Evolutionary conservation across 169 alveolate genomes (phyloP), one percentile per base, ranked within the genome.

Genomic region (Eimeria tenella): DNA sequence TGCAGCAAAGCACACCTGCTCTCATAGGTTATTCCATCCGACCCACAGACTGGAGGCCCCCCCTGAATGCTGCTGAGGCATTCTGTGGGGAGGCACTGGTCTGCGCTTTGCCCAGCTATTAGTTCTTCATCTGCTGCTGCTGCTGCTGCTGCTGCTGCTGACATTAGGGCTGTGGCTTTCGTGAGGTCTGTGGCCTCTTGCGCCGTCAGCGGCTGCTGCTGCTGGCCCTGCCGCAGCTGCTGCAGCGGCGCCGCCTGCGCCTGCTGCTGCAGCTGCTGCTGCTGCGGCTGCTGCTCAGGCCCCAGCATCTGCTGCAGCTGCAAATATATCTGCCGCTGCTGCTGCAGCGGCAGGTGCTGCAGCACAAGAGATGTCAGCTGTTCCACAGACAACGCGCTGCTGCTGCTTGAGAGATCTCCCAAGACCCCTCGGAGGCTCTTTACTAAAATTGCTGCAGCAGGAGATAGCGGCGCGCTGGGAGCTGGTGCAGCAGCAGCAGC

Each of bases 261-360:
- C 73, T 53, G 90, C 90, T 5, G 90, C 90, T 58, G 90, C 90
- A 56, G 90, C 73, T 31, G 89, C 73, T 77, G 87, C 87, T 77
- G 87, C 62, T 82, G 90, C 90, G 55, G 74, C 90, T 4, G 73
- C 75, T 56, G 90, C 11, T 82, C 90, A 0, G 90, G 90, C 4
- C 75, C 90, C 63, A 82, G 74, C 90, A 82, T 82, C 75, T 82
- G 90, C 90, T 82, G 90, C 90, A 82, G 90, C 90, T 82, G 90
- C 25, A 58, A 42, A 13, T 82, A 82, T 56, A 82, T 82, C 74
- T 82, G 90, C 31, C 90, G 90, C 90, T 82, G 90, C 90, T 82
- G 90, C 90, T 82, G 90, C 90, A 56, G 90, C 75, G 90, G 90
- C 31, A 82, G 58, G 68, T 82, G 90, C 90, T 82, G 90, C 74